Conservation (phyloP, 2,329 filamentous ascomycete species). For the Trematosphaeria pertusa region DNA sequence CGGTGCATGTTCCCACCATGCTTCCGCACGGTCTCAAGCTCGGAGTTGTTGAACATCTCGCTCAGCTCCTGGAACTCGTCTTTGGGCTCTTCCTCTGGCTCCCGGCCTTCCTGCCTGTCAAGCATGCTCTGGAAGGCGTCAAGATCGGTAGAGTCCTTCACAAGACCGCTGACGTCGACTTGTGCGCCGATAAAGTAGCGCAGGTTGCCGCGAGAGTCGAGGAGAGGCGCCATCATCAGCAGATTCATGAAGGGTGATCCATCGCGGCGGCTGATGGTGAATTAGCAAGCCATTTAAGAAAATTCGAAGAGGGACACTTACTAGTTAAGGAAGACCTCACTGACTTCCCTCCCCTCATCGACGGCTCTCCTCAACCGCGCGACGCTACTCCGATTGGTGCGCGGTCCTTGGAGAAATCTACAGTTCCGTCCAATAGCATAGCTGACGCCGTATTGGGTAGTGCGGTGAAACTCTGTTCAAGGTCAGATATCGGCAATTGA, state of each 20-base stretch:
- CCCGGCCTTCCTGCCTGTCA: conserved; percentile 40
- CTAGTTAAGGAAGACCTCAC: conserved; percentile 79
- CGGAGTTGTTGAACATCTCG: conserved; percentile 73
- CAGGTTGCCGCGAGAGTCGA: conserved; percentile 70
- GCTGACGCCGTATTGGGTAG: conserved; percentile 76
- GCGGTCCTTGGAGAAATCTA: conserved; percentile 78
- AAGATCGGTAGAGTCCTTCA: conserved; percentile 70
- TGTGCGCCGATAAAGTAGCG: conserved; percentile 77
- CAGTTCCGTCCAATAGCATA: conserved; percentile 80
- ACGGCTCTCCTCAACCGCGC: conserved; percentile 68
- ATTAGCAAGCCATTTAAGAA: conserved; percentile 12
- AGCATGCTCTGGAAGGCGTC: conserved; percentile 65
- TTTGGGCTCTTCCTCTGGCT: conserved; percentile 48
- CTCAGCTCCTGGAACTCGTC: conserved; percentile 71
- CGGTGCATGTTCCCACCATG: conserved; percentile 70
- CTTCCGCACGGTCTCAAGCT: conserved; percentile 69
- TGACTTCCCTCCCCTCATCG: conserved; percentile 70
- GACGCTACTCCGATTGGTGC: conserved; percentile 69
- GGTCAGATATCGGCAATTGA: conserved; percentile 11
- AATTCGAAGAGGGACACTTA: conserved; percentile 42
- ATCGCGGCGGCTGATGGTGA: conserved; percentile 65
- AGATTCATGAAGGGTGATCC: conserved; percentile 80
- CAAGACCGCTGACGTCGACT: conserved; percentile 73
- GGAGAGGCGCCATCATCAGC: conserved; percentile 74
- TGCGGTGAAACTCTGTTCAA: conserved; percentile 72